phyloP scores from a whole-genome alignment of 2,329 filamentous ascomycete species.

The Aspergillus fischeri region DNA sequence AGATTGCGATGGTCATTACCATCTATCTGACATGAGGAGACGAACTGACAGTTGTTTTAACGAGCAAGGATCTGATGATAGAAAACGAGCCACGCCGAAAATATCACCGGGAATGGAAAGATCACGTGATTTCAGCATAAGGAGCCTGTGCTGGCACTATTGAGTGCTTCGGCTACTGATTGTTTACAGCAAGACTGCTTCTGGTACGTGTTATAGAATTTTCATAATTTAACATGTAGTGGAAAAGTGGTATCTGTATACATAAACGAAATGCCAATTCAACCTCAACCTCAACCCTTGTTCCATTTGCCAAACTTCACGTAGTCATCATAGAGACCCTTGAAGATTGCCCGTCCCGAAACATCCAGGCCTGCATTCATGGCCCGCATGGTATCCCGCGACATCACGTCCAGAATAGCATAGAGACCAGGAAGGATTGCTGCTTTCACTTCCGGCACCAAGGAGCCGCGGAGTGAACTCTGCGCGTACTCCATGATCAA shows the following conservation, averaged over 20 bases:
- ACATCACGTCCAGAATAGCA: constrained; percentile 51
- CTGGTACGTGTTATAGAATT: neutral
- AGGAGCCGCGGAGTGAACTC: constrained; percentile 47
- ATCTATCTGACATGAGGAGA: neutral
- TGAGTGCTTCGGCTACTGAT: neutral
- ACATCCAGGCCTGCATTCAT: constrained; percentile 51
- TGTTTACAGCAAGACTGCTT: no score
- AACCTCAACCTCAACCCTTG: constrained; percentile 23
- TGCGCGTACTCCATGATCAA: constrained; percentile 55
- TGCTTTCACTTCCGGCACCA: constrained; percentile 51
- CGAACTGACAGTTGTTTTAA: neutral
- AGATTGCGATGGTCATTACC: neutral
- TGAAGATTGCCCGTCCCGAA: constrained; percentile 50
- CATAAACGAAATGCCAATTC: neutral
- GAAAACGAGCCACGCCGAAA: no score
- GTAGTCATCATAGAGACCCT: constrained; percentile 52
- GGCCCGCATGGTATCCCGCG: constrained; percentile 46
- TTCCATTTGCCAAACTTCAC: constrained; percentile 46
- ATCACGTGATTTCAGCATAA: no score
- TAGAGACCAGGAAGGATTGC: constrained; percentile 51
- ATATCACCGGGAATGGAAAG: no score
- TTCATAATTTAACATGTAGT: neutral
- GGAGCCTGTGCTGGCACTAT: no score
- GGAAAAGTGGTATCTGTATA: constrained; percentile 1
- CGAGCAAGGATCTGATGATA: no score